phyloP scores from a whole-genome alignment of 1,139 yeast species.

The Saccharomyces hybrid region DNA sequence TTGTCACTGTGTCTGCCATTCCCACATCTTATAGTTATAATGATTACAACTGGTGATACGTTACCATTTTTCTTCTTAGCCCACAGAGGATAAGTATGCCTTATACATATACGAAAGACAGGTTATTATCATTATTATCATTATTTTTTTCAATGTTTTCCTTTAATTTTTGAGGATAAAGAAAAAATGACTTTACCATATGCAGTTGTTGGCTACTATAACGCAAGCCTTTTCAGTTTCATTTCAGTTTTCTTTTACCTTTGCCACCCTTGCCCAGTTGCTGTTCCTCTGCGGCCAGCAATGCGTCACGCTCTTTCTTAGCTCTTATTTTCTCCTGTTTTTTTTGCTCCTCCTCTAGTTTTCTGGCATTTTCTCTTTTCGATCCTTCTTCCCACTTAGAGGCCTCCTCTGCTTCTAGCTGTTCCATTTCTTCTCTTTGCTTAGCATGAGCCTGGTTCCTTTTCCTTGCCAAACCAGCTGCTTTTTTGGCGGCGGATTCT shows the following conservation, averaged over 20 bases:
- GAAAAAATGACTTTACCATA: neutral
- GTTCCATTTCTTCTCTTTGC: conserved; percentile 19
- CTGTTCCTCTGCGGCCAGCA: conserved; percentile 31
- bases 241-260: conserved; percentile 8
- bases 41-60: neutral
- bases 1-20: neutral
- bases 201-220: neutral
- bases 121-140: neutral
- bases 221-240: neutral
- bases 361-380: conserved; percentile 27
- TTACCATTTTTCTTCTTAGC: neutral
- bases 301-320: conserved; percentile 29
- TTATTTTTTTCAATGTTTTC: neutral
- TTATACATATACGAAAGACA: too few relatives aligned
- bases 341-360: conserved; percentile 27
- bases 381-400: conserved; percentile 34
- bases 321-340: conserved; percentile 25
- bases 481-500: conserved; percentile 31
- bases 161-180: neutral
- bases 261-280: conserved; percentile 23
- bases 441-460: conserved; percentile 27
- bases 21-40: neutral
- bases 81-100: neutral
- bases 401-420: conserved; percentile 26
- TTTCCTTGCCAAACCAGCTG: conserved; percentile 31